Percentiles rank a stretch among this genome's conserved stretches.
phyloP scores from a whole-genome alignment of 331 rosid species.

The Spiraea crenata region DNA sequence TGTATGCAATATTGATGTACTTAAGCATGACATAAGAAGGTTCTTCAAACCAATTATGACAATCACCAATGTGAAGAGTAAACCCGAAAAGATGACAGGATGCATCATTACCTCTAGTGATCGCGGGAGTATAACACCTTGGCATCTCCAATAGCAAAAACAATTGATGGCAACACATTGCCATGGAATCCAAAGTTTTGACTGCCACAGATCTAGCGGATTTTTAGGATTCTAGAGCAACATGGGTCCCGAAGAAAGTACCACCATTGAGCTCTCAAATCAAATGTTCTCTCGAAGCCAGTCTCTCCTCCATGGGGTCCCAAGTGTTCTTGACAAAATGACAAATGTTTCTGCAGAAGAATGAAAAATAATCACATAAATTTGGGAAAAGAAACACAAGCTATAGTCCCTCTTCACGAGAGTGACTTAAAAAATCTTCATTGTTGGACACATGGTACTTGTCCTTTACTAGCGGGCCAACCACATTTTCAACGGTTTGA shows the following conservation, averaged over 20 bases:
- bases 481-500: background rate
- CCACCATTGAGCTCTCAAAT: background rate
- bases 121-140: no score
- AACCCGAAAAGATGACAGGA: no score
- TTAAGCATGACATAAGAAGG: no score
- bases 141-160: no score
- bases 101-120: no score
- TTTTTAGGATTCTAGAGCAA: background rate
- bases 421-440: constrained; percentile 28
- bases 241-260: background rate
- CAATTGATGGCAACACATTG: no score
- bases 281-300: constrained; percentile 4
- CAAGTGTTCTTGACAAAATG: constrained; percentile 25
- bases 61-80: no score
- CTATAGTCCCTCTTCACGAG: constrained; percentile 28
- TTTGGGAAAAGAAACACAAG: constrained; percentile 6
- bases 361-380: background rate
- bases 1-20: no score
- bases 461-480: constrained; percentile 1
- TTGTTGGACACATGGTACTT: constrained; percentile 45
- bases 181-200: background rate
- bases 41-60: no score
- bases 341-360: constrained; percentile 23
- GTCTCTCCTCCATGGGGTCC: constrained; percentile 23
- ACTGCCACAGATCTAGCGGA: background rate